Evolutionary conservation across 192 early-diverging fungal species (phyloP), one percentile per base, ranked within the genome.

Genomic region (Backusella circina): DNA sequence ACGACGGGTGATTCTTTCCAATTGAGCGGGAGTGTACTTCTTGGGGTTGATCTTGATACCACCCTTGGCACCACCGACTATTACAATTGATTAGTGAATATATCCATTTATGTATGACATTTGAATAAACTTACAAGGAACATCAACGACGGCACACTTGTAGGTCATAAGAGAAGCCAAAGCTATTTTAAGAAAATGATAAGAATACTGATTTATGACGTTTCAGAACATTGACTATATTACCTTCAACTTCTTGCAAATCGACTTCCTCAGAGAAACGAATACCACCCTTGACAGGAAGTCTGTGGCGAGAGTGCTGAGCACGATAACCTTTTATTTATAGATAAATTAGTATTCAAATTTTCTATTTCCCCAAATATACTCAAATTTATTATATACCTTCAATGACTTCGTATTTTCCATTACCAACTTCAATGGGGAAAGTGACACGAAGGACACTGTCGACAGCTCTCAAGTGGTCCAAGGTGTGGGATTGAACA

Each of bases 61-160:
- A 78, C 93, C 93, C 83, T 95, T 95, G 75, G 93, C 93, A 35
- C 89, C 89, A 51, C 87, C 86, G 72, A 88, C 75, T 82, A 64
- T 64, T 23, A 28, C 28, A 39, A 31, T 18, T 38, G 6, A 64
- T 35, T 21, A 64, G 9, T 36, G 7, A 10, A 37, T 7, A 38
- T 21, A 26, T 38, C 38, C 7, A 10, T 23, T 32, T 39, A 1
- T 9, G 13, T 26, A 61, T 30, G 5, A 18, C 10, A n/a, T 54
- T 39, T 33, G 18, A 57, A 38, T 83, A 4, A 82, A 70, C 91
- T 90, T 76, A 86, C 90, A 95, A 67, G 93, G 93, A 73, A 95
- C 93, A 76, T 95, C 93, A 26, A 95, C 92, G 15, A 93, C 91
- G 38, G 93, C 93, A 76, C 92, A 93, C 84, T 95, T 95, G 84